phyloP scores from a whole-genome alignment of 148 eudicot genomes.

The Arctostaphylos glauca region DNA sequence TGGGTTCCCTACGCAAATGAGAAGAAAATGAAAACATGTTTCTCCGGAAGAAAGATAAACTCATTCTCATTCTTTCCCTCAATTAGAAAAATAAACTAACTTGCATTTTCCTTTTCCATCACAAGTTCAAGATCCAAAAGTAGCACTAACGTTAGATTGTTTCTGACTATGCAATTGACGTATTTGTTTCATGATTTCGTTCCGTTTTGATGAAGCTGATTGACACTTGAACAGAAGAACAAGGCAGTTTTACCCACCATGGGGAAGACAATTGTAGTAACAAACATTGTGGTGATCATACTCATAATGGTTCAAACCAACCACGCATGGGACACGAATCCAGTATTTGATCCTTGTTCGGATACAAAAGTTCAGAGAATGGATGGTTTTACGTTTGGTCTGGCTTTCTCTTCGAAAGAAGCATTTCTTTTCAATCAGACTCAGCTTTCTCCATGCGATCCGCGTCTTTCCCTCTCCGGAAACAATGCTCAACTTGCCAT shows the following conservation, averaged over 20 bases:
- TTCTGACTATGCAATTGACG: neutral
- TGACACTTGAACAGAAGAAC: neutral
- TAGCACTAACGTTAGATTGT: neutral
- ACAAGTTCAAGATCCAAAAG: neutral
- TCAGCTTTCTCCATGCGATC: conserved; percentile 86
- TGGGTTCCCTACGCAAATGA: neutral
- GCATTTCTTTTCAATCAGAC: conserved; percentile 54
- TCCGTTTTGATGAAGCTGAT: neutral
- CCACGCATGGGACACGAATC: conserved; percentile 50
- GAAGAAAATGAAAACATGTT: neutral
- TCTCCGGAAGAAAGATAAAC: neutral
- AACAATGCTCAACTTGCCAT: conserved; percentile 49
- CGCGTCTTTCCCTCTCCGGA: conserved; percentile 46
- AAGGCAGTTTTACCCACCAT: neutral
- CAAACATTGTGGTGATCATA: neutral
- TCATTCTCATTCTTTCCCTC: neutral
- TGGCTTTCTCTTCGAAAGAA: conserved; percentile 57
- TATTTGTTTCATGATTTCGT: neutral
- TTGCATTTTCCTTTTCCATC: too few species aligned
- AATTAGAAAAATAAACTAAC: too few species aligned
- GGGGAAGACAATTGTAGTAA: conserved; percentile 10
- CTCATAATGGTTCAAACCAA: conserved; percentile 20
- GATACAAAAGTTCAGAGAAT: conserved; percentile 55
- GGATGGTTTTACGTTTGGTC: conserved; percentile 78
- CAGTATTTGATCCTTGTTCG: conserved; percentile 59